A percentile compares a stretch with the other conserved stretches of the same genome.
Evolutionary conservation across 495 filamentous ascomycete genomes (phyloP).

Genomic region (Terfezia boudieri): DNA sequence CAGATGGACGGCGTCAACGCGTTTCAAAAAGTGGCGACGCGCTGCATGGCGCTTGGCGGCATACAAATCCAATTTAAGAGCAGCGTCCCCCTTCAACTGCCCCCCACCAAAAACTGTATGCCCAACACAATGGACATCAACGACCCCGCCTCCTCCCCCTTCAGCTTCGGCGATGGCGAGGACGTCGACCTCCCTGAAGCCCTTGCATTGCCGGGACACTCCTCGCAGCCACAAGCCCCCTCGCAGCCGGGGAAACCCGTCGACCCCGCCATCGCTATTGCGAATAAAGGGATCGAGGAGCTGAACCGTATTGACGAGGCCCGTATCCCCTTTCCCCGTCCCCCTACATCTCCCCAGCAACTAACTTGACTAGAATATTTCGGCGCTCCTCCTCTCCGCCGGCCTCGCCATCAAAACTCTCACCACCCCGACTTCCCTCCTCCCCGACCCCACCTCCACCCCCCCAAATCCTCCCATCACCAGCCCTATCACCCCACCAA

Average conservation of each 20-base stretch:
- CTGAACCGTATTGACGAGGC: conserved; percentile 14
- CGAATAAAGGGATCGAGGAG: conserved; percentile 4
- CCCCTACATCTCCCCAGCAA: background rate
- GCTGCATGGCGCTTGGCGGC: too few species aligned
- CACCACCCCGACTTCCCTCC: background rate
- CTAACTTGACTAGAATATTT: conserved; percentile 8
- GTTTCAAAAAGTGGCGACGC: too few species aligned
- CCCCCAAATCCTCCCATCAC: background rate
- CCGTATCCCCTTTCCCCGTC: background rate
- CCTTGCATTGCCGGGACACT: too few species aligned
- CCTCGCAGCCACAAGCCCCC: background rate
- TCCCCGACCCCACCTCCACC: conserved; percentile 1
- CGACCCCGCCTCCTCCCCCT: too few species aligned
- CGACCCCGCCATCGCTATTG: background rate
- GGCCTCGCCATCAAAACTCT: conserved; percentile 11
- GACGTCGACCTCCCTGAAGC: too few species aligned
- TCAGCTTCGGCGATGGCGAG: too few species aligned
- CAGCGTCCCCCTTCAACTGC: too few species aligned
- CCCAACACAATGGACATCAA: too few species aligned
- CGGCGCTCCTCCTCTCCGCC: conserved; percentile 11
- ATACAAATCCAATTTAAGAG: too few species aligned
- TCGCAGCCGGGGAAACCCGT: background rate
- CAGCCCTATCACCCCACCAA: background rate
- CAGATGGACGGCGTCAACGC: too few species aligned
- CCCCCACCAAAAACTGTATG: too few species aligned